phyloP scores from a whole-genome alignment of 2,329 filamentous ascomycete genomes.

The Cladosporium sp. region DNA sequence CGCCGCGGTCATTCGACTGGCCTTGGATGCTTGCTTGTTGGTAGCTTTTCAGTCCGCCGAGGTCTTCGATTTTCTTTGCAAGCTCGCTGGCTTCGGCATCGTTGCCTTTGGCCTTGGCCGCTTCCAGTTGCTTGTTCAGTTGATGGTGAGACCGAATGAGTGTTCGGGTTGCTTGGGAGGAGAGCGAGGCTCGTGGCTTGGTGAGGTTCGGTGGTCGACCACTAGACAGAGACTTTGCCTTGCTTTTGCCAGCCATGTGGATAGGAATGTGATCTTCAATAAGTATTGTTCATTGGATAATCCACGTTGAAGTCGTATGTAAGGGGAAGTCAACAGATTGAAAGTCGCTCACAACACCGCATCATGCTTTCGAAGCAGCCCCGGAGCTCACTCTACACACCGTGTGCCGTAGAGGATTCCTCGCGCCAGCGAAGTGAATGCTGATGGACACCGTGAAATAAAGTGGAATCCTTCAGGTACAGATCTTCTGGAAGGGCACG shows the following conservation, averaged over 20 bases:
- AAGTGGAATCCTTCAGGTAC: no score
- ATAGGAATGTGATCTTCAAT: neutral
- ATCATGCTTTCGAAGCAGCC: no score
- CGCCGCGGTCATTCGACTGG: constrained; percentile 54
- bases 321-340: no score
- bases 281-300: no score
- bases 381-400: no score
- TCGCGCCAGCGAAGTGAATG: no score
- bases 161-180: constrained; percentile 51
- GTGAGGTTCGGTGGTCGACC: constrained; percentile 40
- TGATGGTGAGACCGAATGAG: constrained; percentile 56
- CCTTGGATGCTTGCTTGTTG: constrained; percentile 58
- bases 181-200: constrained; percentile 39
- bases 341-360: no score
- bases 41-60: constrained; percentile 54
- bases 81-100: constrained; percentile 36
- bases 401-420: no score
- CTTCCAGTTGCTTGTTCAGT: constrained; percentile 51
- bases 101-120: constrained; percentile 43
- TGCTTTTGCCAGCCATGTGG: constrained; percentile 3
- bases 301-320: no score
- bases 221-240: constrained; percentile 33
- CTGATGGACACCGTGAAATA: no score
- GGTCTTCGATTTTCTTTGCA: constrained; percentile 45
- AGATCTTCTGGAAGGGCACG: no score